Conservation (phyloP, 148 eudicot genomes). For the Agrostemma githago region DNA sequence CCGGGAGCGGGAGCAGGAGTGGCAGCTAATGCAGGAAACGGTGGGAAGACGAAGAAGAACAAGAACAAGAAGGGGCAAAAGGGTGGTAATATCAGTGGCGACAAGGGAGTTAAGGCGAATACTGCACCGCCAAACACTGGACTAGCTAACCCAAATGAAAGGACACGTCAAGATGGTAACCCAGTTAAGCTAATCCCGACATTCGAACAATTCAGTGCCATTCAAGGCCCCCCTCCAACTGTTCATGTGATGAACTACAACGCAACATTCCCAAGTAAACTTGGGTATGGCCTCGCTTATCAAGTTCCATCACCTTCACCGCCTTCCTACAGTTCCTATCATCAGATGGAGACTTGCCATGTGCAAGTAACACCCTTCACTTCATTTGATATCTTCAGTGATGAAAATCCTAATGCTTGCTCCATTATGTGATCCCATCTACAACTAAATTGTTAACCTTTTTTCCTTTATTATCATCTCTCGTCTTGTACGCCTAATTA, state of each 20-base stretch:
- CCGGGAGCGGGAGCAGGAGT: neutral
- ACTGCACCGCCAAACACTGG: slow-evolving; percentile 31
- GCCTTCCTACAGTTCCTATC: slow-evolving; percentile 17
- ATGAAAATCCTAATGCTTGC: slow-evolving; percentile 71
- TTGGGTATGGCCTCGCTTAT: slow-evolving; percentile 30
- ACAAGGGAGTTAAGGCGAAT: slow-evolving; percentile 11
- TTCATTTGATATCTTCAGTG: slow-evolving; percentile 58
- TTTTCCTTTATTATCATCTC: neutral
- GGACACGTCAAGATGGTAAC: slow-evolving; percentile 25
- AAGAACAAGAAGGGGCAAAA: slow-evolving; percentile 40
- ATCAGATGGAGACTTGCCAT: slow-evolving; percentile 24
- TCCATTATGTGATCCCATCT: slow-evolving; percentile 45
- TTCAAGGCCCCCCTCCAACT: slow-evolving; percentile 30
- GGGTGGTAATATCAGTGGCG: slow-evolving; percentile 28
- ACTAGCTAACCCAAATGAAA: slow-evolving; percentile 18
- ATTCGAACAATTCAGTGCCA: slow-evolving; percentile 23
- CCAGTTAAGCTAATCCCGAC: slow-evolving; percentile 38
- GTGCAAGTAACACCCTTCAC: slow-evolving; percentile 28
- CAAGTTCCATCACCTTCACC: slow-evolving; percentile 40
- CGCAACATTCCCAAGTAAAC: slow-evolving; percentile 34
- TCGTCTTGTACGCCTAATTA: neutral
- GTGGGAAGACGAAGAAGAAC: slow-evolving; percentile 48
- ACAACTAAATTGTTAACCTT: neutral
- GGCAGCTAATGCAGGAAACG: slow-evolving; percentile 16
- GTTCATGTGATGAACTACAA: slow-evolving; percentile 41